These are phyloP conservation scores for Gomphus bonarii DNA, from an alignment of 1,284 basidiomycete genomes.

Conservation along the genomic window DNA sequence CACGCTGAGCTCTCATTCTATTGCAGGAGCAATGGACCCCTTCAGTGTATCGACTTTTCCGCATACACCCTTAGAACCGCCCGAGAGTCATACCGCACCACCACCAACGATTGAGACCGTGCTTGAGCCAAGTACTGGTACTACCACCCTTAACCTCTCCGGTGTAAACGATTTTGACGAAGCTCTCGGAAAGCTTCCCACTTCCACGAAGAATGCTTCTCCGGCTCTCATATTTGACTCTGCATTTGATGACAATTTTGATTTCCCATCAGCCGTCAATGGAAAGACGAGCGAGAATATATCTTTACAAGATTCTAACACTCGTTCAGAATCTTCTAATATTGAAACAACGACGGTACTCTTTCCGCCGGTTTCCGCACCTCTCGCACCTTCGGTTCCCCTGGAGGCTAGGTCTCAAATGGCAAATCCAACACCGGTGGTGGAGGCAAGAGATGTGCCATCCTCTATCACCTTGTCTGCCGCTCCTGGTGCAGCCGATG, in stretches of 20 bases:
- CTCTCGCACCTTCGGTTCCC: not conserved
- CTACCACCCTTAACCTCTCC: conserved; percentile 24
- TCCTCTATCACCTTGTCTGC: not conserved
- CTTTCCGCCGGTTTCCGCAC: not conserved
- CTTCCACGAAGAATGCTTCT: conserved; percentile 29
- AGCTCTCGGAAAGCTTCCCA: conserved; percentile 41
- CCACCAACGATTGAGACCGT: conserved; percentile 9
- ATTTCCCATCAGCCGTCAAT: conserved; percentile 41
- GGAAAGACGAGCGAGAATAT: not conserved
- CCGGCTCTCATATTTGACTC: conserved; percentile 53
- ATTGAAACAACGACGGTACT: not conserved
- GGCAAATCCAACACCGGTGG: not conserved
- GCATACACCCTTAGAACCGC: conserved; percentile 9
- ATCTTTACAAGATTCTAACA: not conserved
- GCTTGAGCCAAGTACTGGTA: conserved; percentile 15
- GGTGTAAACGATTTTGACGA: conserved; percentile 65
- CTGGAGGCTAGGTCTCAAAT: not conserved
- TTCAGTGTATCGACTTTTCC: conserved; percentile 14
- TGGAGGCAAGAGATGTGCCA: not conserved
- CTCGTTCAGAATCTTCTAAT: conserved; percentile 3
- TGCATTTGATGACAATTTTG: conserved; percentile 82
- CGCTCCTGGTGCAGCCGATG: conserved; percentile 18
- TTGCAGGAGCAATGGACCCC: conserved; percentile 21
- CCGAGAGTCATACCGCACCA: not conserved
- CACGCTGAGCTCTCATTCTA: conserved; percentile 6